Evolutionary conservation across 768 basidiomycete genomes (phyloP), one percentile per base, ranked within the genome.

Genomic region (Pulveroboletus ravenelii): DNA sequence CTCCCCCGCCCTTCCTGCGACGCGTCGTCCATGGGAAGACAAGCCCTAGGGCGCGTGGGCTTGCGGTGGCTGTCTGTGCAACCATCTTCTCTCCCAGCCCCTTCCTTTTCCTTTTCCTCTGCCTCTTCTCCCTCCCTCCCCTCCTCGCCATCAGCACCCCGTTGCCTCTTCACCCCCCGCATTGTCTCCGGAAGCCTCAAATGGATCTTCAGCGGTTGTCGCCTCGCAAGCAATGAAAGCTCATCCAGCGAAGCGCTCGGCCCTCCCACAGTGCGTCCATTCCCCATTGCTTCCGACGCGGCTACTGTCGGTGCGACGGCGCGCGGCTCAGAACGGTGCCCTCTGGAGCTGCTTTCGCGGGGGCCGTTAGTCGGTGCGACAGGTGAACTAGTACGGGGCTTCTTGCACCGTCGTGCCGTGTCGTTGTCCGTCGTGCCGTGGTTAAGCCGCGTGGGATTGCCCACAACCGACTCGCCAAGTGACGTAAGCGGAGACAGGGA

Each of bases 401-500:
- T 37, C 39, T 50, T 39, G 25, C n/a, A 12, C 3, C 3, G 18
- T 7, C 18, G 43, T 23, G 12, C 1, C 5, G 25, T 6, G 25
- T 29, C n/a, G n/a, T 27, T 13, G n/a, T n/a, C 27, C 14, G 8
- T 27, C 27, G 8, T 7, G 12, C 6, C 25, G 9, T 29, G 13
- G 9, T 5, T 34, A n/a, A 23, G 7, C 8, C 5, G 4, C 14
- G 14, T 3, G 29, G 10, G 3, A 0, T 10, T n/a, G 18, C 38
- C 51, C 1, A 32, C 15, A 12, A 52, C 53, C 34, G 38, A 17
- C 1, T 53, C 59, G 2, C 6, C 27, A 1, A 64, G 25, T 6
- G 64, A 52, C 1, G 56, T 54, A 15, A 63, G 53, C 30, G 57
- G 34, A 6, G 63, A 62, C n/a, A 60, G 45, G 0, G 59, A 41